phyloP scores from a whole-genome alignment of 371 early-diverging fungal genomes.

The Mucor circinelloides region DNA sequence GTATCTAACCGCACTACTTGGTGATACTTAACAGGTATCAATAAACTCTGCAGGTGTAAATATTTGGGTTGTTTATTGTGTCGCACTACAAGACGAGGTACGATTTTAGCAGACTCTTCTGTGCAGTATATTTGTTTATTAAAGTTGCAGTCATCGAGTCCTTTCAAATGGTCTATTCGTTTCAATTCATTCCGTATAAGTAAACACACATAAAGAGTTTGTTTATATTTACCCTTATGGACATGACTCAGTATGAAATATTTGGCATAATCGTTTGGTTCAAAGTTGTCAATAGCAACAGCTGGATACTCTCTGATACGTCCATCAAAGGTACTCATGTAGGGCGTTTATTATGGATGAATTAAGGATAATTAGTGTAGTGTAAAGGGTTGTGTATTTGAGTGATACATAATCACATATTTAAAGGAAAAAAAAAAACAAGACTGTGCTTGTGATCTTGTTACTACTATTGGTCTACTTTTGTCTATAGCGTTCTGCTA shows the following conservation, averaged over 20 bases:
- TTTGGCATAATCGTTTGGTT: slow-evolving; percentile 19
- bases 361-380: background rate
- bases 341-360: background rate
- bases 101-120: slow-evolving; percentile 33
- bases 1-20: slow-evolving; percentile 16
- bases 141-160: slow-evolving; percentile 27
- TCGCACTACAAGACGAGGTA: slow-evolving; percentile 24
- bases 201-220: too few species aligned
- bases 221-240: slow-evolving; percentile 27
- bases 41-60: slow-evolving; percentile 24
- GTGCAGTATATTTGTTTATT: slow-evolving; percentile 37
- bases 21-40: slow-evolving; percentile 23
- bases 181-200: too few species aligned
- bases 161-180: slow-evolving; percentile 44
- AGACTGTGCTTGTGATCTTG: background rate
- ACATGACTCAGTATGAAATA: slow-evolving; percentile 46
- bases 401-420: background rate
- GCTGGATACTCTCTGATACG: slow-evolving; percentile 48
- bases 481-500: slow-evolving; percentile 23
- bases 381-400: background rate
- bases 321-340: slow-evolving; percentile 49
- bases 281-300: slow-evolving; percentile 46
- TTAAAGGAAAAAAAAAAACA: background rate
- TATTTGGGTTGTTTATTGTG: slow-evolving; percentile 11
- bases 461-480: background rate